A percentile compares a stretch with the other conserved stretches of the same genome.
These are phyloP conservation scores for Epichloe gansuensis DNA, from an alignment of 2,329 filamentous ascomycete genomes.

Conservation along the genomic window DNA sequence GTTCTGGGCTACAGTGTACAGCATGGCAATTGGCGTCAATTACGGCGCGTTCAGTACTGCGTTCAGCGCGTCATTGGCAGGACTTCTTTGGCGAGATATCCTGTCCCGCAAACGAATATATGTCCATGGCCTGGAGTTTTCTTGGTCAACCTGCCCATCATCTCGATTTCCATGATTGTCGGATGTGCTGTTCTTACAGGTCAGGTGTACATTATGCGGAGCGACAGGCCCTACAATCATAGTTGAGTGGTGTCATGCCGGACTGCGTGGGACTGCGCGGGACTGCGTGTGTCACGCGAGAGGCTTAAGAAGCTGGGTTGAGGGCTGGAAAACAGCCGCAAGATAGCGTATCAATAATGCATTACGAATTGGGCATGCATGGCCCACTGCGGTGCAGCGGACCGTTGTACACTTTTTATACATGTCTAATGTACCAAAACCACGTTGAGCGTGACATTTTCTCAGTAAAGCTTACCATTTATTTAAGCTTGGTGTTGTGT, in stretches of 20 bases:
- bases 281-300: background rate
- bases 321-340: background rate
- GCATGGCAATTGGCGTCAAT: conserved; percentile 64
- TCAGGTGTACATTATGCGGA: conserved; percentile 45
- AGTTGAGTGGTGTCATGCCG: background rate
- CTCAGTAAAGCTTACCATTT: conserved; percentile 20
- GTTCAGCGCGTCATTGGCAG: conserved; percentile 60
- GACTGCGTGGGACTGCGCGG: too few species aligned
- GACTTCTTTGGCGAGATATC: conserved; percentile 62
- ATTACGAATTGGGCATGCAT: too few species aligned
- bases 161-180: conserved; percentile 54
- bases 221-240: conserved; percentile 7
- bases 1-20: conserved; percentile 64
- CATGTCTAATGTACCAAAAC: conserved; percentile 15
- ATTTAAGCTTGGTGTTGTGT: conserved; percentile 5
- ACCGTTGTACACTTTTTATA: background rate
- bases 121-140: conserved; percentile 54
- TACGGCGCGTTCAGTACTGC: conserved; percentile 63
- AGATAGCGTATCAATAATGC: background rate
- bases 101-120: conserved; percentile 54
- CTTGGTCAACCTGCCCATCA: conserved; percentile 57
- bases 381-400: background rate
- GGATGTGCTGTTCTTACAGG: conserved; percentile 50
- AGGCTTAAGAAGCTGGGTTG: background rate
- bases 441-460: conserved; percentile 37